Conservation (phyloP, 257 asterid genomes). For the Solanum dulcamara region DNA sequence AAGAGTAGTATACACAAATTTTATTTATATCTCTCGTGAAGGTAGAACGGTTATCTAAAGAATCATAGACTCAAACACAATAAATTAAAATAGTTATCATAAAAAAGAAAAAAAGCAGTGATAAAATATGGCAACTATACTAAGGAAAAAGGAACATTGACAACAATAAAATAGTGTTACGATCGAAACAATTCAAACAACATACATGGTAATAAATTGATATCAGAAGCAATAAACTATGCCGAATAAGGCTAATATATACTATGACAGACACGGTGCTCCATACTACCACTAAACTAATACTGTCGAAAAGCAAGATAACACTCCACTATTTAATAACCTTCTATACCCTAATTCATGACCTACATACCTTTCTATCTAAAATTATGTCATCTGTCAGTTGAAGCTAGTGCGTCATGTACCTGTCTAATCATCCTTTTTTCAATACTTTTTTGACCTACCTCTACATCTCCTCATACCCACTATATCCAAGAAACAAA, state of each 20-base stretch:
- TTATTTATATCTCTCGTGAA: background rate
- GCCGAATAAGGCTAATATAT: background rate
- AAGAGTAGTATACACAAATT: background rate
- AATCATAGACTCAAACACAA: accelerated
- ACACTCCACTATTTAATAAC: too few species aligned
- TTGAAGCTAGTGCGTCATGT: too few species aligned
- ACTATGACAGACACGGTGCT: background rate
- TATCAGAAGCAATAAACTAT: background rate
- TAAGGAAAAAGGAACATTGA: background rate
- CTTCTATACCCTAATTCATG: accelerated
- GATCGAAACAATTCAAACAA: background rate
- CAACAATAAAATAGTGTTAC: background rate
- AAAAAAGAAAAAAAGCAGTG: background rate
- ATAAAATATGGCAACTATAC: background rate
- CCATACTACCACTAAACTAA: background rate
- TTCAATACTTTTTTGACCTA: too few species aligned
- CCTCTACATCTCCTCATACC: too few species aligned
- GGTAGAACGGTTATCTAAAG: accelerated
- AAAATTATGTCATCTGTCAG: background rate
- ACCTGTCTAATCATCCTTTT: too few species aligned
- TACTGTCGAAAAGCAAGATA: background rate
- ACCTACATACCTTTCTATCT: background rate
- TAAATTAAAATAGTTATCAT: background rate
- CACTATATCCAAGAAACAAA: too few species aligned
- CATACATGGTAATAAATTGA: background rate